Percentiles rank a stretch among this genome's conserved stretches.
Evolutionary conservation across 2,329 filamentous ascomycete genomes (phyloP).

Genomic region (Botryotinia narcissicola): DNA sequence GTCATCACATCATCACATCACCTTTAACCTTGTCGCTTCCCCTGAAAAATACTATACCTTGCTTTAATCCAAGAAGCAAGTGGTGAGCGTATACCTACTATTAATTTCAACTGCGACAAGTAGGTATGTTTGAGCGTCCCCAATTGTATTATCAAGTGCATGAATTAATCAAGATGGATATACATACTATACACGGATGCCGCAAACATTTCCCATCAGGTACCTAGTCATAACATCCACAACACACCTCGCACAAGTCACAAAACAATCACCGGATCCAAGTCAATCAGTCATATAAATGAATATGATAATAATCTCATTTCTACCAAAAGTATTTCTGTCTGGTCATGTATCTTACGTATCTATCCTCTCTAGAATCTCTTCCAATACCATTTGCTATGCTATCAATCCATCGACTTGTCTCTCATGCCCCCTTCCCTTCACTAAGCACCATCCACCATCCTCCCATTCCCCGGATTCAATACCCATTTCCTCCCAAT

Average conservation of each 20-base stretch:
- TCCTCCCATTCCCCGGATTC: background rate
- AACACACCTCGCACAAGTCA: background rate
- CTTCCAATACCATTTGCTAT: background rate
- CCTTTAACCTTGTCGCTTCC: no score
- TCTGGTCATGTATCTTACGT: background rate
- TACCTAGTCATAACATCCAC: background rate
- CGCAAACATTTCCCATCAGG: background rate
- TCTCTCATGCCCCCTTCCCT: background rate
- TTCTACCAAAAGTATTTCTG: conserved; percentile 7
- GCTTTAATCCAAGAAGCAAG: no score
- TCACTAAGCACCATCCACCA: background rate
- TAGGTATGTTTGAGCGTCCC: no score
- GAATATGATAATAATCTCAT: conserved; percentile 4
- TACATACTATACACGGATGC: background rate
- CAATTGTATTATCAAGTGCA: background rate
- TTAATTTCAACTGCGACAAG: no score
- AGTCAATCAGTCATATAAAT: background rate
- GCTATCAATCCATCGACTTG: background rate
- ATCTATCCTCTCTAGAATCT: background rate
- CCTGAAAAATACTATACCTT: no score
- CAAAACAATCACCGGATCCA: background rate
- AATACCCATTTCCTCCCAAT: background rate
- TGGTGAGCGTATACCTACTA: no score
- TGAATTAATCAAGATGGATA: background rate
- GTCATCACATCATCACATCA: no score